Base-by-base conservation (phyloP, 768 basidiomycete species). In the Hypsizygus marmoreus region DNA sequence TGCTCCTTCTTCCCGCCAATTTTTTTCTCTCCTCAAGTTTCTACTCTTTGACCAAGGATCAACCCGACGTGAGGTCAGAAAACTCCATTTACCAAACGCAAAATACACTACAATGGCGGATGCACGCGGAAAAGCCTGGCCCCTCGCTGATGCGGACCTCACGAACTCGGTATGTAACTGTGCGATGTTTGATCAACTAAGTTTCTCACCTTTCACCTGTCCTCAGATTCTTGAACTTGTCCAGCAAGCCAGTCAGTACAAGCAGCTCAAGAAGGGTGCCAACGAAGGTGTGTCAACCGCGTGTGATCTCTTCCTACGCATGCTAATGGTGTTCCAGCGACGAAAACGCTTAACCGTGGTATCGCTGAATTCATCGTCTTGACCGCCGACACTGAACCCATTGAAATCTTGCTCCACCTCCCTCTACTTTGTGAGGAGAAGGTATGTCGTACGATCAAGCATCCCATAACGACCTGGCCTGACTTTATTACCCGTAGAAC, bases 381-480 rank as follows among this genome's bases (percentile, higher is more conserved):
- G 68, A 97, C 97, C 43, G 86, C 86, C 43, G 94, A 99, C 61
- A 97, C 95, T 23, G 95, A 98, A 68, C 97, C 97, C 36, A 79
- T 99, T 59, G 97, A 98, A 67, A 99, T 99, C 68, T 73, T 99
- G 43, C 81, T 99, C 52, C 97, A 99, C 69, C 84, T 99, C 23
- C 97, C 97, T 28, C 77, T 99, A 49, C 78, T 99, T 20, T 99
- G 97, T 63, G 97, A 99, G 68, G 97, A 99, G 75, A 99, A 99
- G 83, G 91, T 87, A 42, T 6, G 71, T 54, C 19, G 32, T 20
- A n/a, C 33, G 4, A 38, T 32, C n/a, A n/a, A n/a, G n/a, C 32
- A 23, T 17, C 25, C 14, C 28, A 11, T 14, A 16, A 34, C 20
- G 12, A 40, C 13, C 23, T 45, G 28, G 33, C 32, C 33, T 54